Evolutionary conservation across 1,284 basidiomycete species (phyloP).

Genomic region (Rhodotorula sp.): DNA sequence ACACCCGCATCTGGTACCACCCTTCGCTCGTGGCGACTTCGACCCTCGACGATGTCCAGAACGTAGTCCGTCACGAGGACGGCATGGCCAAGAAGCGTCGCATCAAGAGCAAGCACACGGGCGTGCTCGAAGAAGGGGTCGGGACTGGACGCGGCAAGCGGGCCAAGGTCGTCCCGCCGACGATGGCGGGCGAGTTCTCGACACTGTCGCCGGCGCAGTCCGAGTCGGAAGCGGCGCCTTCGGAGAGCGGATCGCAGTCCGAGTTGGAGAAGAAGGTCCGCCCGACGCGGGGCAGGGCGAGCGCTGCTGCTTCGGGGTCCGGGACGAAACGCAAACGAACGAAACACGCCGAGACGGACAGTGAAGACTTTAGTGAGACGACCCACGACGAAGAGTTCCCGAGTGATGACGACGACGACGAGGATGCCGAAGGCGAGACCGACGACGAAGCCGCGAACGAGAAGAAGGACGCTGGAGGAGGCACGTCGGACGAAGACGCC

Average conservation of each 20-base stretch:
- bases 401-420: constrained; percentile 7
- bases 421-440: not conserved
- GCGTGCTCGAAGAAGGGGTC: not conserved
- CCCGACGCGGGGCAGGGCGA: not conserved
- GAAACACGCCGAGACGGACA: constrained; percentile 6
- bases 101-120: constrained; percentile 20
- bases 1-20: constrained; percentile 34
- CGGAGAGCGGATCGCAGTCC: not conserved
- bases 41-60: constrained; percentile 19
- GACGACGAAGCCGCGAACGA: not conserved
- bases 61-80: constrained; percentile 26
- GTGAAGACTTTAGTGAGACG: not conserved
- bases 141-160: not conserved
- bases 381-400: not conserved
- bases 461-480: not conserved
- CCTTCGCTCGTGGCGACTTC: constrained; percentile 16
- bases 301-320: not conserved
- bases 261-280: not conserved
- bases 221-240: not conserved
- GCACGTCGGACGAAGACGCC: not conserved
- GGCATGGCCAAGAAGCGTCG: constrained; percentile 33
- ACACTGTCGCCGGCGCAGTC: not conserved
- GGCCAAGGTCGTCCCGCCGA: constrained; percentile 6
- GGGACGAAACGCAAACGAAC: not conserved
- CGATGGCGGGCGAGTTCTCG: not conserved